A percentile compares a stretch with the other conserved stretches of the same genome.
Evolutionary conservation across 148 eudicot genomes (phyloP).

Genomic region (Nyssa sinensis): DNA sequence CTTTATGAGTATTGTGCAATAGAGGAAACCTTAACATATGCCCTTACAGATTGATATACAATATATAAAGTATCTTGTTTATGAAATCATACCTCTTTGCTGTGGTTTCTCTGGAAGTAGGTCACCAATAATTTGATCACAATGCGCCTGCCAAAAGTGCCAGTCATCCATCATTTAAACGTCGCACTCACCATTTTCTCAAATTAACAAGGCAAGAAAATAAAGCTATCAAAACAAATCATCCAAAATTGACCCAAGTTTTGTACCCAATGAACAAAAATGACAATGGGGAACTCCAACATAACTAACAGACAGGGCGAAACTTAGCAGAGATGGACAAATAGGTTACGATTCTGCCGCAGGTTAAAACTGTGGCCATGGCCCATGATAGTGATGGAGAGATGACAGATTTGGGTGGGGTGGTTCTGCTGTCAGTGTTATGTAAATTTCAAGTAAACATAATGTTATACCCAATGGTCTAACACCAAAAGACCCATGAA

Average conservation of each 20-base stretch:
- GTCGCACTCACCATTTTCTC: neutral
- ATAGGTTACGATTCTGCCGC: no score
- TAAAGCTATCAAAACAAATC: neutral
- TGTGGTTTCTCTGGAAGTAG: constrained; percentile 95
- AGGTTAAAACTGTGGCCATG: no score
- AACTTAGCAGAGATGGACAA: neutral
- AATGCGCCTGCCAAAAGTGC: constrained; percentile 74
- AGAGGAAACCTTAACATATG: neutral
- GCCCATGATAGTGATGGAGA: no score
- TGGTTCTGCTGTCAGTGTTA: no score
- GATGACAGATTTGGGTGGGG: no score
- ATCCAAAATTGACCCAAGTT: neutral
- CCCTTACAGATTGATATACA: neutral
- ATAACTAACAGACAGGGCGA: neutral
- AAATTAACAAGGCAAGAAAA: neutral
- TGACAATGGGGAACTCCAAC: neutral
- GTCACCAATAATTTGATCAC: constrained; percentile 96
- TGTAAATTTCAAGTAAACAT: no score
- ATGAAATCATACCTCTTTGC: constrained; percentile 70
- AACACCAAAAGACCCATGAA: no score
- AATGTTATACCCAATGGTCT: no score
- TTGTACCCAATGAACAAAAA: neutral
- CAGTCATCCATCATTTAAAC: constrained; percentile 1
- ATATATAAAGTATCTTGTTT: neutral
- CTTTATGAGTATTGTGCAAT: neutral